phyloP scores from a whole-genome alignment of 768 basidiomycete species.

The Suillus paluster region DNA sequence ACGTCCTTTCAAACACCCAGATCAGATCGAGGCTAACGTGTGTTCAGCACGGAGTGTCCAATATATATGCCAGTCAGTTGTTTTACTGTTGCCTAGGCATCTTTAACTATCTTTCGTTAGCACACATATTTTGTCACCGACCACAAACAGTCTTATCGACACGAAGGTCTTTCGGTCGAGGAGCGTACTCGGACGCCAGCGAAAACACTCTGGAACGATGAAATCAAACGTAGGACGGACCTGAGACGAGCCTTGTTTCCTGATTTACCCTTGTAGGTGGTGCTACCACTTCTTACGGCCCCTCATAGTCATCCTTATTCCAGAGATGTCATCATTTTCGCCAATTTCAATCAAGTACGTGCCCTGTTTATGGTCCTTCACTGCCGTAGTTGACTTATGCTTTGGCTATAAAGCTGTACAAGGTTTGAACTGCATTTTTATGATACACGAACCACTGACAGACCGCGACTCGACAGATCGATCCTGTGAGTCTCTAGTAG shows the following conservation, averaged over 20 bases:
- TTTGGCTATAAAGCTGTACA: slow-evolving; percentile 44
- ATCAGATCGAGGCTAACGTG: slow-evolving; percentile 10
- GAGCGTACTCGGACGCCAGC: slow-evolving; percentile 16
- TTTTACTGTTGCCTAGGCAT: neutral
- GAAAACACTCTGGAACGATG: slow-evolving; percentile 41
- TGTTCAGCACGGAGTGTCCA: slow-evolving; percentile 45
- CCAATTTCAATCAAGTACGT: slow-evolving; percentile 56
- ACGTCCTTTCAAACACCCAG: slow-evolving; percentile 21
- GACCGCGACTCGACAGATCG: slow-evolving; percentile 27
- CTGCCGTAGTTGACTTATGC: slow-evolving; percentile 6
- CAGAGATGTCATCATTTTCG: slow-evolving; percentile 51
- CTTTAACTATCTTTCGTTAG: slow-evolving; percentile 26
- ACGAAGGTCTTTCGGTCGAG: slow-evolving; percentile 23
- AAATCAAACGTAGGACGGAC: slow-evolving; percentile 41
- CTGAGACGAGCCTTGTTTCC: slow-evolving; percentile 48
- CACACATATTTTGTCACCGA: slow-evolving; percentile 55
- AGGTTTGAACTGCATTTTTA: slow-evolving; percentile 28
- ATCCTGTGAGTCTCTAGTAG: slow-evolving; percentile 35
- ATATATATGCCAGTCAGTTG: slow-evolving; percentile 49
- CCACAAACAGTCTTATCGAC: slow-evolving; percentile 49
- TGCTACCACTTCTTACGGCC: neutral
- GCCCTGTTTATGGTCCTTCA: neutral
- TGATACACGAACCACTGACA: neutral
- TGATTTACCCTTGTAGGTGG: slow-evolving; percentile 43
- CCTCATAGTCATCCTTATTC: neutral